phyloP scores from a whole-genome alignment of 768 basidiomycete species.

The Xerocomellus dryophilus region DNA sequence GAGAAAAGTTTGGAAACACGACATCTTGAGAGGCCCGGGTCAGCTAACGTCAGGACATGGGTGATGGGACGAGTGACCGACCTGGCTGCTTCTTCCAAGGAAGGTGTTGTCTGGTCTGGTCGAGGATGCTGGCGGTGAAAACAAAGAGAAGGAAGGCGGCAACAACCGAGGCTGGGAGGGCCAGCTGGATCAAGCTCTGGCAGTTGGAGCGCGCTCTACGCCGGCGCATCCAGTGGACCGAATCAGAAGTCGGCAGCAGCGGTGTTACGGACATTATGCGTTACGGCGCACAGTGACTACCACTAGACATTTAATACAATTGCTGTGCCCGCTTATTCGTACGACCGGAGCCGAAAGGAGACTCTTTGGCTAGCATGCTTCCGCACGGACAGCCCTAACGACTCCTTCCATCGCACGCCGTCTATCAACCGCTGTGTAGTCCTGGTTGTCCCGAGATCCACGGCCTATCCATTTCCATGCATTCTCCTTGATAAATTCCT shows the following conservation, averaged over 20 bases:
- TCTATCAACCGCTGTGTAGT: slow-evolving; percentile 55
- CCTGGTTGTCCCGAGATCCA: slow-evolving; percentile 32
- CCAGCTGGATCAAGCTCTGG: neutral
- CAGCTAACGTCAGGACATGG: neutral
- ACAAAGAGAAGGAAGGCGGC: slow-evolving; percentile 44
- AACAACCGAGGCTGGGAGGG: slow-evolving; percentile 37
- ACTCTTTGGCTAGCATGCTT: neutral
- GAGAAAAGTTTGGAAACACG: slow-evolving; percentile 52
- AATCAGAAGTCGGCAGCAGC: slow-evolving; percentile 2
- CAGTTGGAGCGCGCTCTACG: neutral
- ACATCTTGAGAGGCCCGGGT: neutral
- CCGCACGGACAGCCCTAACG: slow-evolving; percentile 15
- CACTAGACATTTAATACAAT: too few species aligned
- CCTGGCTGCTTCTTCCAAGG: slow-evolving; percentile 17
- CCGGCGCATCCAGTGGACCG: neutral
- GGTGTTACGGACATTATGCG: slow-evolving; percentile 13
- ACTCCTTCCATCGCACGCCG: slow-evolving; percentile 40
- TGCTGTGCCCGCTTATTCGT: too few species aligned
- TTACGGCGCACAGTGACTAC: neutral
- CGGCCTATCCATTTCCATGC: slow-evolving; percentile 75
- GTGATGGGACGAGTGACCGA: neutral
- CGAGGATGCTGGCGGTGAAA: slow-evolving; percentile 34
- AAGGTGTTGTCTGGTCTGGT: neutral
- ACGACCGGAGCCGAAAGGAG: too few species aligned
- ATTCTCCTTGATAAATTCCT: slow-evolving; percentile 72